Conservation (phyloP, 2,329 filamentous ascomycete genomes). For the Chrysoporthe deuterocubensis region DNA sequence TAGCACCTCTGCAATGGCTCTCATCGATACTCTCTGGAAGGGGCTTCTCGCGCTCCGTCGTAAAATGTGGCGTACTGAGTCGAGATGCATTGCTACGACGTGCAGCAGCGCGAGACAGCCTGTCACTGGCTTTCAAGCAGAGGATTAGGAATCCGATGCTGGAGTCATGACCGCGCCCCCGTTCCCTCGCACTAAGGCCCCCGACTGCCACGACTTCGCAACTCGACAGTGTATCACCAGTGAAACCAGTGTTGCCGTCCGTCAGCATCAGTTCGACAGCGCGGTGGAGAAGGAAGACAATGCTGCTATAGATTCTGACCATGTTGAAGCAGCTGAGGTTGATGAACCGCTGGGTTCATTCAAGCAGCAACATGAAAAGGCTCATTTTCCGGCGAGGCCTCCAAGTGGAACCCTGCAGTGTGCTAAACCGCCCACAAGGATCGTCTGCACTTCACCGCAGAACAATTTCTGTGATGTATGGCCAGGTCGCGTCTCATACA, state of each 20-base stretch:
- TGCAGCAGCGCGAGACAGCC: background rate
- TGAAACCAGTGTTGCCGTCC: background rate
- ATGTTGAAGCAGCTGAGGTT: too few species aligned
- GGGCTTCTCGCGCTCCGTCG: background rate
- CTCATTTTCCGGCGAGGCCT: too few species aligned
- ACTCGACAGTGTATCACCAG: background rate
- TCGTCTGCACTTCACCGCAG: background rate
- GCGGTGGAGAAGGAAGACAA: background rate
- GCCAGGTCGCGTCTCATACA: background rate
- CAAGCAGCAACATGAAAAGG: too few species aligned
- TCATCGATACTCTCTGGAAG: background rate
- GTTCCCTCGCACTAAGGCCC: background rate
- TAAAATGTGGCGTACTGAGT: background rate
- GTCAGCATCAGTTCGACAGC: background rate
- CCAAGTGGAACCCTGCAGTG: too few species aligned
- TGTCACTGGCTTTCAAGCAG: background rate
- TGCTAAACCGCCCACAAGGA: too few species aligned
- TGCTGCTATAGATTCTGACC: background rate
- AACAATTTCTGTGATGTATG: background rate
- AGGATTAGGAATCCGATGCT: conserved; percentile 5
- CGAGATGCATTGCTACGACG: background rate
- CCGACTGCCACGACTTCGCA: background rate
- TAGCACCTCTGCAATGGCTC: too few species aligned
- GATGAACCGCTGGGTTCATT: too few species aligned
- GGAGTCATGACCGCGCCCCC: background rate